phyloP scores from a whole-genome alignment of 2,329 filamentous ascomycete genomes.

The Sarocladium oryzae region DNA sequence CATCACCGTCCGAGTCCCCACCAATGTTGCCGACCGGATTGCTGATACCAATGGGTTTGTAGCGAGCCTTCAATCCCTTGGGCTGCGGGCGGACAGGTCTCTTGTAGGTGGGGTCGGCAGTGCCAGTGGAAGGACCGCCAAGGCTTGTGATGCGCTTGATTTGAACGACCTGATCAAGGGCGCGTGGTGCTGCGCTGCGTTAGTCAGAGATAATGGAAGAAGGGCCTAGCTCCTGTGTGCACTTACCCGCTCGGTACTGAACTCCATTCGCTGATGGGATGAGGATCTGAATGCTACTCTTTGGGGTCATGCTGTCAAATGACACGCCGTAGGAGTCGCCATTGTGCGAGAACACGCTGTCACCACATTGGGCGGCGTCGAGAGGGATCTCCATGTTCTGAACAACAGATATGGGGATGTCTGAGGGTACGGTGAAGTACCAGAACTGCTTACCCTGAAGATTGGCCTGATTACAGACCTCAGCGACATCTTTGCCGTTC shows the following conservation, averaged over 20 bases:
- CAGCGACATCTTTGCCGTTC: constrained; percentile 39
- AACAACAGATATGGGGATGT: constrained; percentile 61
- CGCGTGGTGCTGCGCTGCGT: constrained; percentile 23
- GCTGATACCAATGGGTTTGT: constrained; percentile 55
- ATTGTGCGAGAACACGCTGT: constrained; percentile 54
- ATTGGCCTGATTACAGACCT: constrained; percentile 52
- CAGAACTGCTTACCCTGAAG: constrained; percentile 68
- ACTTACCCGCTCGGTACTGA: constrained; percentile 49
- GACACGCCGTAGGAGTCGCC: constrained; percentile 57
- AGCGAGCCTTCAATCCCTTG: constrained; percentile 59
- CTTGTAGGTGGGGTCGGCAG: constrained; percentile 38
- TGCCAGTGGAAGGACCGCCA: constrained; percentile 29
- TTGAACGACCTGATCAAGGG: constrained; percentile 55
- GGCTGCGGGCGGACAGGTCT: constrained; percentile 58
- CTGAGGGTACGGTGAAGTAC: constrained; percentile 71
- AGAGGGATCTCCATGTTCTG: constrained; percentile 56
- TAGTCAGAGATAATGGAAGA: constrained; percentile 1
- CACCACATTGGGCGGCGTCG: constrained; percentile 45
- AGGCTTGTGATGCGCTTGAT: constrained; percentile 58
- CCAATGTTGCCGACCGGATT: constrained; percentile 31
- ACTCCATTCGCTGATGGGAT: constrained; percentile 51
- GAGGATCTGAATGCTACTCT: constrained; percentile 49
- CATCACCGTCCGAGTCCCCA: constrained; percentile 32
- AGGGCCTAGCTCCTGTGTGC: neutral
- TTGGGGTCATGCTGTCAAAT: constrained; percentile 45